A percentile compares a stretch with the other conserved stretches of the same genome.
Evolutionary conservation across 768 basidiomycete genomes (phyloP).

Genomic region (Kwoniella mangroviensis): DNA sequence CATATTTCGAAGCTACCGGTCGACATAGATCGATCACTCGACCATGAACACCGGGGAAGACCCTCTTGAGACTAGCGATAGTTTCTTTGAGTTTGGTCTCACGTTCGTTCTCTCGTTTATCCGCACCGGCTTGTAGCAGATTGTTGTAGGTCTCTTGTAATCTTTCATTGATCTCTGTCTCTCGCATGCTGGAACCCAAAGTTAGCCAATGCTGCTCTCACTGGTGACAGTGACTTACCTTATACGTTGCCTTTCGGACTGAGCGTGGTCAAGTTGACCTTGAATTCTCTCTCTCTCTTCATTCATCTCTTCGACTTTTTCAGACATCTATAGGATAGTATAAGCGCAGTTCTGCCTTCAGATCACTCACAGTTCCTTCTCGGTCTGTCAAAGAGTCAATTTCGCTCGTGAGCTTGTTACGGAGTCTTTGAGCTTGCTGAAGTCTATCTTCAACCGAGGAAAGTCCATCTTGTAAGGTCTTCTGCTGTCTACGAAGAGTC

Average conservation of each 20-base stretch:
- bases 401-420: slow-evolving; percentile 60
- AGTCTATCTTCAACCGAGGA: slow-evolving; percentile 72
- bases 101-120: slow-evolving; percentile 81
- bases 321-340: slow-evolving; percentile 59
- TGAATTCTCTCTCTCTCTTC: slow-evolving; percentile 69
- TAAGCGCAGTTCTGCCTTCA: slow-evolving; percentile 5
- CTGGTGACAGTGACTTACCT: slow-evolving; percentile 62
- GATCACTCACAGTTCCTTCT: slow-evolving; percentile 35
- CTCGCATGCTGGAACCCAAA: slow-evolving; percentile 69
- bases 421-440: slow-evolving; percentile 68
- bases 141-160: slow-evolving; percentile 79
- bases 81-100: slow-evolving; percentile 86
- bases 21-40: slow-evolving; percentile 93
- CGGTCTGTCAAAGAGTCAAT: slow-evolving; percentile 42
- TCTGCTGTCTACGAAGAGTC: slow-evolving; percentile 78
- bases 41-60: slow-evolving; percentile 93
- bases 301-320: slow-evolving; percentile 65
- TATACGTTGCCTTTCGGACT: slow-evolving; percentile 79
- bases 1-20: slow-evolving; percentile 88
- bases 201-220: not conserved
- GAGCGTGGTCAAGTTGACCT: slow-evolving; percentile 81
- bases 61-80: slow-evolving; percentile 76
- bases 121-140: slow-evolving; percentile 85
- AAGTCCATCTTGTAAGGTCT: slow-evolving; percentile 70
- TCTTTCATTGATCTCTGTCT: slow-evolving; percentile 90